These are phyloP conservation scores for Dictyostelium firmibasis DNA, from an alignment of 78 protist species.

Conservation along the genomic window DNA sequence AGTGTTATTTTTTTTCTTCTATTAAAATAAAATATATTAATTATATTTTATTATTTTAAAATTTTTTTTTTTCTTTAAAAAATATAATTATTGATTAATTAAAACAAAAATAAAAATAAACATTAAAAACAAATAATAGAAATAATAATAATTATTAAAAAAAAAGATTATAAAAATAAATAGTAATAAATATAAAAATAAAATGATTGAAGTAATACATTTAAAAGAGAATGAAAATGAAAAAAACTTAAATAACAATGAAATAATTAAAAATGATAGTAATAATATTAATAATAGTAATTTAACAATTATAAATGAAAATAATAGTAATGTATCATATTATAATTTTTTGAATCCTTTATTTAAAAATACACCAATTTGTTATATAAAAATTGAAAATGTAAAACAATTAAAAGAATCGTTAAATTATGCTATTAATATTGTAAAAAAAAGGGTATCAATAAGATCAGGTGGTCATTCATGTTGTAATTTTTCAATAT, in stretches of 20 bases:
- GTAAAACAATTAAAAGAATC: neutral
- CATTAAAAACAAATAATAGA: too few relatives aligned
- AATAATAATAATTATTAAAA: too few relatives aligned
- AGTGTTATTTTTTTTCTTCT: neutral
- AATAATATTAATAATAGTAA: neutral
- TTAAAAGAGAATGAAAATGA: neutral
- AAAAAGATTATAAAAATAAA: too few relatives aligned
- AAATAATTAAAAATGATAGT: neutral
- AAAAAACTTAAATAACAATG: neutral
- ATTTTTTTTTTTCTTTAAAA: neutral
- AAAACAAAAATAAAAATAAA: too few relatives aligned
- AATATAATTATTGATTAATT: too few relatives aligned
- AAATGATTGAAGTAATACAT: neutral
- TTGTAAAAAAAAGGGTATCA: neutral
- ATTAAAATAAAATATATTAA: too few relatives aligned
- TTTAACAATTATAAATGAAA: neutral
- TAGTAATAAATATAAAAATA: neutral
- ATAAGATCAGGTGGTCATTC: constrained; percentile 55
- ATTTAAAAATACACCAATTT: neutral
- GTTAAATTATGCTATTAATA: neutral
- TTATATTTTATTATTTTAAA: neutral
- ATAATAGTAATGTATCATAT: neutral
- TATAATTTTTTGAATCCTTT: neutral
- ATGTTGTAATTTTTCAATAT: neutral
- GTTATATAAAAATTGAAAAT: neutral